phyloP scores from a whole-genome alignment of 2,329 filamentous ascomycete genomes.

The Magnaporthiopsis rhizophila region DNA sequence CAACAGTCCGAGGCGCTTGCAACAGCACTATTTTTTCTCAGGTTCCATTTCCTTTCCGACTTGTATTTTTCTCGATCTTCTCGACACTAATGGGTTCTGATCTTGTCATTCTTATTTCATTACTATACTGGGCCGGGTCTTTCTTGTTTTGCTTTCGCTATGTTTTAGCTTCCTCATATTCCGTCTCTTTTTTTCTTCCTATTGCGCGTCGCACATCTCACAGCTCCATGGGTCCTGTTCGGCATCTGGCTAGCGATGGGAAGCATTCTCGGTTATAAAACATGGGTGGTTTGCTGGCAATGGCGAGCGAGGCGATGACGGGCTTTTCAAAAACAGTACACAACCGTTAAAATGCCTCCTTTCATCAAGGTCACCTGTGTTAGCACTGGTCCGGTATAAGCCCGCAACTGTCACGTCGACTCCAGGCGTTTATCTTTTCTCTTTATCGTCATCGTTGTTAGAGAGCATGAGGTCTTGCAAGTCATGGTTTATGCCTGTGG shows the following conservation, averaged over 20 bases:
- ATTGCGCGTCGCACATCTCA: background rate
- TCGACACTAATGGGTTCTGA: conserved; percentile 1
- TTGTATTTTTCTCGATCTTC: conserved; percentile 4
- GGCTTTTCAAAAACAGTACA: background rate
- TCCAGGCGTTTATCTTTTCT: background rate
- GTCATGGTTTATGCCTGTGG: background rate
- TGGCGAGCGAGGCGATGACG: background rate
- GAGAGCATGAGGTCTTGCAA: background rate
- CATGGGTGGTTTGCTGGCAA: conserved; percentile 3
- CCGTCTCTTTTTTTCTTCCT: background rate
- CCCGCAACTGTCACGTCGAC: background rate
- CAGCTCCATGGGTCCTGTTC: background rate
- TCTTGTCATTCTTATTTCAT: background rate
- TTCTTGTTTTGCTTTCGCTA: conserved; percentile 5
- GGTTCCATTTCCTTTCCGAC: background rate
- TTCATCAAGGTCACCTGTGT: background rate
- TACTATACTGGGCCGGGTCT: background rate
- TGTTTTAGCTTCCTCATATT: conserved; percentile 3
- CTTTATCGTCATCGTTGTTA: background rate
- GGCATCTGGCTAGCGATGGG: conserved; percentile 7
- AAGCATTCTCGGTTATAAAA: conserved; percentile 4
- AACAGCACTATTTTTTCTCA: background rate
- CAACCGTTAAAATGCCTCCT: background rate
- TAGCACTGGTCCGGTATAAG: background rate
- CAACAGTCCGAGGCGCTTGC: background rate